Conservation (phyloP, 768 basidiomycete genomes). For the Fistulinella prunicolor region DNA sequence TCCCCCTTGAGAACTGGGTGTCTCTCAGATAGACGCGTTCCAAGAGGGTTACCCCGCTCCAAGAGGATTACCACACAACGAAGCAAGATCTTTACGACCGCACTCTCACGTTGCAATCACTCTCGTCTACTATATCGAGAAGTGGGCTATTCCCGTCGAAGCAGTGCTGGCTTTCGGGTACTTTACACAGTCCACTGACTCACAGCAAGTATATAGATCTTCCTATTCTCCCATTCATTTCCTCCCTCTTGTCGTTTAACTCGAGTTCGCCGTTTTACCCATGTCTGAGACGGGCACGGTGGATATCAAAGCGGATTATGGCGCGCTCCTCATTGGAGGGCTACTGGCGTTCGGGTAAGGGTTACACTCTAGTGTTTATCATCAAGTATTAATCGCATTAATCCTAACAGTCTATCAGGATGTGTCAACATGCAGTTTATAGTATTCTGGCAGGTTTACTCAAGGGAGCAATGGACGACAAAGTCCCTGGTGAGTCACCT, state of each 20-base stretch:
- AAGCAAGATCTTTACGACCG: neutral
- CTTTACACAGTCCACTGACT: neutral
- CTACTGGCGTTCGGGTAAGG: conserved; percentile 21
- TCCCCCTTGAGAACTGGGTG: neutral
- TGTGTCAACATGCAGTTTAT: conserved; percentile 27
- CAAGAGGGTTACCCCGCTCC: neutral
- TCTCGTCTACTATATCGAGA: neutral
- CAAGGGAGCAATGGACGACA: conserved; percentile 16
- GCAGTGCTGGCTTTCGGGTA: neutral
- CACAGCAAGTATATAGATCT: neutral
- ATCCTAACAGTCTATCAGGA: conserved; percentile 22
- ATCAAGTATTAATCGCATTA: neutral
- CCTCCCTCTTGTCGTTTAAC: neutral
- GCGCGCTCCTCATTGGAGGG: conserved; percentile 22
- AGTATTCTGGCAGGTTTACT: conserved; percentile 20
- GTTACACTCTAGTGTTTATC: neutral
- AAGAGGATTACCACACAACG: neutral
- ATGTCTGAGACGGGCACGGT: conserved; percentile 1
- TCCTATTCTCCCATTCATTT: neutral
- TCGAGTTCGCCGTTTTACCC: neutral
- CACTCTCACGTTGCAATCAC: neutral
- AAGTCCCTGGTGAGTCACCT: conserved; percentile 15
- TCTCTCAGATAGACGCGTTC: neutral
- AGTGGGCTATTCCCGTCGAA: neutral
- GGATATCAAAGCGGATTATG: conserved; percentile 11